Evolutionary conservation across 2,329 filamentous ascomycete species (phyloP).

Genomic region (Lomentospora prolificans): DNA sequence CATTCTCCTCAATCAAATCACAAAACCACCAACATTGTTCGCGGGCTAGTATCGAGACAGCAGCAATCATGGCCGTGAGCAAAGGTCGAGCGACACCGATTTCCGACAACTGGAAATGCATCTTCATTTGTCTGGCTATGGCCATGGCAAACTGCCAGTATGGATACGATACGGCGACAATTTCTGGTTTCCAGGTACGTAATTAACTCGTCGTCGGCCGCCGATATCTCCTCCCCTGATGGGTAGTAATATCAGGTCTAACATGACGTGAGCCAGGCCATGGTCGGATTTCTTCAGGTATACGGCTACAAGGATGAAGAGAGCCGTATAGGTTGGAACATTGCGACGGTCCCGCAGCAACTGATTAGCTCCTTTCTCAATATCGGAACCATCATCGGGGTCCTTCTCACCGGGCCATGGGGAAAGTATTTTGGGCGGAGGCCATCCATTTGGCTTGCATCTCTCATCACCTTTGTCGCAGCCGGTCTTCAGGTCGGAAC

Average conservation of each 20-base stretch:
- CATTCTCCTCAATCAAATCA: no score
- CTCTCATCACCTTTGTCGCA: constrained; percentile 35
- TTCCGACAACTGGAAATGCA: constrained; percentile 17
- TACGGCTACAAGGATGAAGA: constrained; percentile 23
- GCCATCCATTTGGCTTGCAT: constrained; percentile 32
- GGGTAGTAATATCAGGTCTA: no score
- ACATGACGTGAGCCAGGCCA: constrained; percentile 30
- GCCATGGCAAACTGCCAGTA: constrained; percentile 17
- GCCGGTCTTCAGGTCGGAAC: constrained; percentile 50
- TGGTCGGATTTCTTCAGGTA: constrained; percentile 34
- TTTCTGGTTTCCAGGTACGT: constrained; percentile 14
- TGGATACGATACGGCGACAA: constrained; percentile 15
- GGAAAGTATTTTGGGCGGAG: constrained; percentile 25
- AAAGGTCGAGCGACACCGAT: constrained; percentile 14
- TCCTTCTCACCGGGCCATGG: constrained; percentile 25
- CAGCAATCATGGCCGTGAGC: neutral
- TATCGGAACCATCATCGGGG: constrained; percentile 22
- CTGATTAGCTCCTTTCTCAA: constrained; percentile 38
- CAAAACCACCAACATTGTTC: no score
- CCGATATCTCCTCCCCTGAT: no score
- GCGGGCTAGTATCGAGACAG: no score
- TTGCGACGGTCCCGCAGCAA: constrained; percentile 32
- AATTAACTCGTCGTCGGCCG: neutral
- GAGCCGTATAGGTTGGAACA: constrained; percentile 30
- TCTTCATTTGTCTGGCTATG: constrained; percentile 16